Base-by-base conservation (phyloP, 306 rosid species). In the Fagus crenata region DNA sequence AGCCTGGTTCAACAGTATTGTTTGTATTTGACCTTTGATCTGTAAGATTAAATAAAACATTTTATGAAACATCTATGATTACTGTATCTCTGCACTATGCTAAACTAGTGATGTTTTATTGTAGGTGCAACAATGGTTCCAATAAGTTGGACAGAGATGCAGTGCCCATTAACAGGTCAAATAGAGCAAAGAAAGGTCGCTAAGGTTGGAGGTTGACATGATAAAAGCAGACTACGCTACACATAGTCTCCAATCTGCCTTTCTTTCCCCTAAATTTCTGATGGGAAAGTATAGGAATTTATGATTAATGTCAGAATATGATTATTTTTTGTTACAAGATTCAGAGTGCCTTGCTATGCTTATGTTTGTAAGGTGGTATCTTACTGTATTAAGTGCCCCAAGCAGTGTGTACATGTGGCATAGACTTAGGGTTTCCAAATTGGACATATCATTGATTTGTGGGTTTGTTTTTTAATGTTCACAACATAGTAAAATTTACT, bases 91-190 rank as follows among this genome's bases (percentile, higher is more conserved):
- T 55, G n/a, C 1, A 7, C 17, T 55, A 63, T 78, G 74, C 67
- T 82, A 18, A 75, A 64, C 60, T 9, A 31, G 54, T 80, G 81
- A 14, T 84, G 54, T 42, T 74, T 65, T 63, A 5, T 40, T 82
- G 39, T 56, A 90, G 98, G 97, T 82, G 97, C 86, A 73, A 78
- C 87, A 14, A 88, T 92, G 97, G 87, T 92, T 71, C 96, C 99
- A 73, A 78, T 87, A 71, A 91, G 98, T 79, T 93, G 97, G 98
- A 91, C 97, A 7, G 93, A 93, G 86, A 91, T 93, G 98, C 93
- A 90, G 75, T 93, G 96, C 83, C 92, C 97, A 17, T 53, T 86
- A 56, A 90, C 97, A 4, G 96, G 90, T 75, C 97, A 95, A 89
- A 83, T 89, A 63, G 97, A 95, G 87, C 91, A 80, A 54, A 86